Evolutionary conservation across 768 basidiomycete species (phyloP).

Genomic region (Tephrocybe rancida): DNA sequence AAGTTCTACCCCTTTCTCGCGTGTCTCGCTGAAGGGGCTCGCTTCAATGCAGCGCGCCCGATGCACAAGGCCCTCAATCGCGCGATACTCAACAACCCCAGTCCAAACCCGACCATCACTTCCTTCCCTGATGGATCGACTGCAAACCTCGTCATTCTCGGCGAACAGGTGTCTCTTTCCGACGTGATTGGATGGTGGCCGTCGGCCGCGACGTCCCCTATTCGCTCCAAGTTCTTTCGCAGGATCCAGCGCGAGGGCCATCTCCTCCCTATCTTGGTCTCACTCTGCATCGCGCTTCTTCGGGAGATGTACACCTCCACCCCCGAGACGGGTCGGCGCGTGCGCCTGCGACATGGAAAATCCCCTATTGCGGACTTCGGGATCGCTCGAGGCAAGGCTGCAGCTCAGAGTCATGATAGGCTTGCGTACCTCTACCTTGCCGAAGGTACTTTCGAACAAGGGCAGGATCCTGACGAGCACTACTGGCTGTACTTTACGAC

Average conservation of each 20-base stretch:
- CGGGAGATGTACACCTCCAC: slow-evolving; percentile 33
- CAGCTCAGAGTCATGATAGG: slow-evolving; percentile 35
- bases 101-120: slow-evolving; percentile 16
- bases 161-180: slow-evolving; percentile 19
- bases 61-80: slow-evolving; percentile 26
- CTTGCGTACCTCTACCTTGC: slow-evolving; percentile 35
- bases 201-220: slow-evolving; percentile 15
- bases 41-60: slow-evolving; percentile 17
- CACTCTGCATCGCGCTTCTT: slow-evolving; percentile 31
- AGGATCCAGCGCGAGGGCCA: slow-evolving; percentile 31
- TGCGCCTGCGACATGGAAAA: slow-evolving; percentile 36
- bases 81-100: slow-evolving; percentile 28
- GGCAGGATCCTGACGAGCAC: slow-evolving; percentile 47
- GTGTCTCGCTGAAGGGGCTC: slow-evolving; percentile 23
- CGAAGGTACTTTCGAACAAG: slow-evolving; percentile 24
- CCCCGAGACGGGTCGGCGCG: slow-evolving; percentile 24
- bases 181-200: slow-evolving; percentile 31
- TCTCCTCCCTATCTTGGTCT: slow-evolving; percentile 27
- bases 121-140: slow-evolving; percentile 25
- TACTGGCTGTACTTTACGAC: slow-evolving; percentile 55
- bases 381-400: slow-evolving; percentile 36
- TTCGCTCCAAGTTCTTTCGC: slow-evolving; percentile 27
- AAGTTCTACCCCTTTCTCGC: slow-evolving; percentile 34
- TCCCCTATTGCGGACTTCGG: slow-evolving; percentile 42
- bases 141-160: slow-evolving; percentile 30